Evolutionary conservation across 345 rosid species (phyloP), one percentile per base, ranked within the genome.

Genomic region (Hibiscus syriacus): DNA sequence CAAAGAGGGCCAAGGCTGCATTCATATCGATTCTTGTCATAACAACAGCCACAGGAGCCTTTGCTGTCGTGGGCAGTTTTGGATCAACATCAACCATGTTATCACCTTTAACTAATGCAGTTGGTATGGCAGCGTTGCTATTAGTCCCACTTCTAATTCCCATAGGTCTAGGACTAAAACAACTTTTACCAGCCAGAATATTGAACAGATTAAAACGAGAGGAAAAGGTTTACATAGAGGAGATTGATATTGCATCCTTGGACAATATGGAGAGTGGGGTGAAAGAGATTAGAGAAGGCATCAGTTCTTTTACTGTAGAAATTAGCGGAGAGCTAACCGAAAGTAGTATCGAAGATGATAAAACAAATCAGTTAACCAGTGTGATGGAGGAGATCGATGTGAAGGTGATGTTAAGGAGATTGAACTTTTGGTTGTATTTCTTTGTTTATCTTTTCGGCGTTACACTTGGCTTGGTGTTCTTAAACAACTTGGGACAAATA

Each of bases 371-470:
- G 41, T 62, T 36, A 5, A 41, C 10, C 10, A 73, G 66, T 9
- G 85, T 57, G 3, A 78, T 57, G 57, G 98, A 89, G 77, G 98
- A 92, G 36, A 70, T 87, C 20, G 93, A 91, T 38, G 85, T 70
- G 74, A 79, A 76, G 75, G 16, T 64, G 71, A 82, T 90, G 92
- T 8, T 90, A 25, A 76, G 48, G 46, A 86, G 82, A 72, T 27
- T 84, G 0, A 84, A 93, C 3, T 93, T 93, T 66, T 93, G 97
- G 98, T 64, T 89, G 56, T 93, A 87, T 71, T 87, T 87, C 48
- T 73, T 80, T 22, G 74, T 87, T n/a, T 93, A 93, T 71, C 76
- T 93, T 43, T 73, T 64, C n/a, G 96, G 98, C 13, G 87, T 90
- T 17, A 89, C 97, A 6, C 74, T 93, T 1, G 98, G 96, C 38